A percentile compares a stretch with the other conserved stretches of the same genome.
Conservation (phyloP, 768 basidiomycete genomes). For the Amyloporia xantha region DNA sequence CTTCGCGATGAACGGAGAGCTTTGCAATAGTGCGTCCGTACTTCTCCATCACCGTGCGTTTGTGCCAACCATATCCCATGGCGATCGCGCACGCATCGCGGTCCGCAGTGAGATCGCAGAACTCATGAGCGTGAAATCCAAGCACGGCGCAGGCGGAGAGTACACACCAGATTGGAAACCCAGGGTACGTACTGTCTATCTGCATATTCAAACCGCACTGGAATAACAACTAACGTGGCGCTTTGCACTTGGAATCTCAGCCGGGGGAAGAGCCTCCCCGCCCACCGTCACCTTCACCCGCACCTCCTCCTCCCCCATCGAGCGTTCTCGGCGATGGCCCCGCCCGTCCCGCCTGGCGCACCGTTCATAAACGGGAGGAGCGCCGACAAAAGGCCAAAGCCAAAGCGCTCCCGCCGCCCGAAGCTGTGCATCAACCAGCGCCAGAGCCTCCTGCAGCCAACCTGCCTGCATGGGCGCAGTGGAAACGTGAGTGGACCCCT, state of each 20-base stretch:
- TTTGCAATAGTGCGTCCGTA: slow-evolving; percentile 44
- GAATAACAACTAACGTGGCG: too few relatives aligned
- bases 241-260: too few relatives aligned
- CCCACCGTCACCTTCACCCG: slow-evolving; percentile 21
- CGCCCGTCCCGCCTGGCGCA: slow-evolving; percentile 69
- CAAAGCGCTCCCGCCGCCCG: slow-evolving; percentile 20
- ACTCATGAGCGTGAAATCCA: slow-evolving; percentile 76
- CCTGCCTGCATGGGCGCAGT: slow-evolving; percentile 80
- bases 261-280: slow-evolving; percentile 24
- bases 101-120: slow-evolving; percentile 70
- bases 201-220: slow-evolving; percentile 3
- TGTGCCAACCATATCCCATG: background rate
- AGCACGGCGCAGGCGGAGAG: slow-evolving; percentile 75
- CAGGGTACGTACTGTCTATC: slow-evolving; percentile 33
- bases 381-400: slow-evolving; percentile 41
- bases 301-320: slow-evolving; percentile 34
- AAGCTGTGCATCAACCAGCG: slow-evolving; percentile 29
- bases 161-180: slow-evolving; percentile 72
- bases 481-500: slow-evolving; percentile 55
- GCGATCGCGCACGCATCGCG: background rate
- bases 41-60: background rate
- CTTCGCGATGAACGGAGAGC: slow-evolving; percentile 52
- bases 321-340: slow-evolving; percentile 38
- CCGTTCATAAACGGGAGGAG: slow-evolving; percentile 57
- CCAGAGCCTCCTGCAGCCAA: slow-evolving; percentile 39